phyloP scores from a whole-genome alignment of 768 basidiomycete genomes.

The Agaricus subrufescens region DNA sequence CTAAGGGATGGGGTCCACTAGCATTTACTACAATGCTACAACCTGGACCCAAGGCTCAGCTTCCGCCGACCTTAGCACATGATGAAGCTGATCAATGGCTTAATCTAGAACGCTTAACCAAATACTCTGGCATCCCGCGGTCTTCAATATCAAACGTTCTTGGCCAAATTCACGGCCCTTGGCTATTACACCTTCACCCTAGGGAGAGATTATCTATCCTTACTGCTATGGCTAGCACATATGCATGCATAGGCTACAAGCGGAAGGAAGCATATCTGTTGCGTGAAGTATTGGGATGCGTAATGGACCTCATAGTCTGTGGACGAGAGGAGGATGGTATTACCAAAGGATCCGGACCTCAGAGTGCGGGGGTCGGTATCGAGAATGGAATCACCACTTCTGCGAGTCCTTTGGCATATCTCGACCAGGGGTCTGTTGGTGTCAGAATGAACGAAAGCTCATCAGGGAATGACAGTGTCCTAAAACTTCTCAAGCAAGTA shows the following conservation, averaged over 20 bases:
- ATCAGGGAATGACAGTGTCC: constrained; percentile 80
- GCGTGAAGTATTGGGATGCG: constrained; percentile 79
- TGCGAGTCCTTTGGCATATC: constrained; percentile 12
- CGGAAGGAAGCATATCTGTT: constrained; percentile 87
- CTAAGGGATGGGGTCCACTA: constrained; percentile 83
- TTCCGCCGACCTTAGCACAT: constrained; percentile 54
- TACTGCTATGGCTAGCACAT: constrained; percentile 68
- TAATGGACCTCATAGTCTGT: constrained; percentile 84
- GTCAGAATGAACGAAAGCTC: constrained; percentile 68
- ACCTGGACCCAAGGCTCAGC: constrained; percentile 51
- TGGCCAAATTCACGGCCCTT: constrained; percentile 81
- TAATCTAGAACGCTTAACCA: constrained; percentile 60
- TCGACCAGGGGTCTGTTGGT: constrained; percentile 53
- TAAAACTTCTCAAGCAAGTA: constrained; percentile 67
- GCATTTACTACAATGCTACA: constrained; percentile 75
- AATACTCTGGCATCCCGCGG: constrained; percentile 66
- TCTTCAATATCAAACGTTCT: constrained; percentile 59
- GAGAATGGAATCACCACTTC: constrained; percentile 35
- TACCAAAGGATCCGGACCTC: constrained; percentile 34
- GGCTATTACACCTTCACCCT: constrained; percentile 75
- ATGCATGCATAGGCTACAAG: constrained; percentile 75
- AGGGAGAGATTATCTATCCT: constrained; percentile 71
- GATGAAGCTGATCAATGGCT: constrained; percentile 40
- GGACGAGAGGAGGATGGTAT: constrained; percentile 70
- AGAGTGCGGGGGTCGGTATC: constrained; percentile 42